phyloP scores from a whole-genome alignment of 1,284 basidiomycete genomes.

The Erythrobasidium hasegawianum region DNA sequence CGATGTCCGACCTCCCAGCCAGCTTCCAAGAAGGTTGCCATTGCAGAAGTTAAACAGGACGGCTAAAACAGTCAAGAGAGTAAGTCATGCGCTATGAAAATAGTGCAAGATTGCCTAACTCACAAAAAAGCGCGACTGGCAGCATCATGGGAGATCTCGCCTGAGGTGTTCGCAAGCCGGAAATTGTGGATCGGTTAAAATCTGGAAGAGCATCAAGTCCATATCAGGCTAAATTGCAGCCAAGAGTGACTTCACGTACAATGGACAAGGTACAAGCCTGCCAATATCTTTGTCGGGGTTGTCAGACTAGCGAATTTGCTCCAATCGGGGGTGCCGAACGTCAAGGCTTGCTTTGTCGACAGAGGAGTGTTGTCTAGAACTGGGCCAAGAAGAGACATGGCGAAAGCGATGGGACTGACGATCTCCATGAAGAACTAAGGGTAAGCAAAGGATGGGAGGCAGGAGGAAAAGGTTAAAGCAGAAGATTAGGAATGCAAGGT shows the following conservation, averaged over 20 bases:
- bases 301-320: background rate
- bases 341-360: background rate
- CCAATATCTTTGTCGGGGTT: slow-evolving; percentile 38
- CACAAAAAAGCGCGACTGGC: slow-evolving; percentile 41
- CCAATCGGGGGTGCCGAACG: background rate
- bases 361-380: background rate
- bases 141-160: slow-evolving; percentile 48
- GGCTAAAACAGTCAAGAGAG: slow-evolving; percentile 35
- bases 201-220: slow-evolving; percentile 30
- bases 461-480: too few species aligned
- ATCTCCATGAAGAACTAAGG: slow-evolving; percentile 41
- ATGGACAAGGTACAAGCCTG: slow-evolving; percentile 46
- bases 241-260: slow-evolving; percentile 23
- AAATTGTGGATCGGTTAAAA: slow-evolving; percentile 46
- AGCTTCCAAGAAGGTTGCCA: slow-evolving; percentile 47
- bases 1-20: slow-evolving; percentile 34
- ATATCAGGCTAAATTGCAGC: background rate
- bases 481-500: background rate
- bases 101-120: background rate
- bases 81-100: background rate
- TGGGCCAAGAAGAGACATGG: slow-evolving; percentile 24
- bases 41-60: slow-evolving; percentile 47
- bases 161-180: slow-evolving; percentile 44
- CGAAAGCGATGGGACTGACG: slow-evolving; percentile 40
- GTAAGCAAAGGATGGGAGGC: background rate